These are phyloP conservation scores for Verticillium nonalfalfae DNA, from an alignment of 2,329 filamentous ascomycete genomes.

Conservation along the genomic window DNA sequence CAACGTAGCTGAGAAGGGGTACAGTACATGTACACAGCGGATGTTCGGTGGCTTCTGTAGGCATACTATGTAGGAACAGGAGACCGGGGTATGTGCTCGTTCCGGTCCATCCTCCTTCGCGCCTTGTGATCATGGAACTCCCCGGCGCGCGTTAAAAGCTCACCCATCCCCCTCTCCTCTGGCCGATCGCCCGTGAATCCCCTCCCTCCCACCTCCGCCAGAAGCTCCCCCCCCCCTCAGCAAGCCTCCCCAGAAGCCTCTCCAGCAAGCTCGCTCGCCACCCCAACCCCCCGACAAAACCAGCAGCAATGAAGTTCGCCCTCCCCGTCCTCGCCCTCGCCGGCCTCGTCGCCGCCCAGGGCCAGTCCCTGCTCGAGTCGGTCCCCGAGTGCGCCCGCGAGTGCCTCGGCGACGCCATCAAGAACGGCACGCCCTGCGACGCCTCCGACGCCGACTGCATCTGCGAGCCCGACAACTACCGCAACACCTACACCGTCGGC, in stretches of 20 bases:
- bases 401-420: slow-evolving; percentile 10
- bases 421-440: slow-evolving; percentile 11
- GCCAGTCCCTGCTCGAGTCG: slow-evolving; percentile 12
- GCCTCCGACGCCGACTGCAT: slow-evolving; percentile 14
- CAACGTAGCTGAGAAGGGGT: background rate
- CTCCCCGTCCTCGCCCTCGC: slow-evolving; percentile 5
- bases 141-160: background rate
- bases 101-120: background rate
- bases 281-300: too few relatives aligned
- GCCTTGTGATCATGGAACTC: background rate
- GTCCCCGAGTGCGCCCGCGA: slow-evolving; percentile 14
- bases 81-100: background rate
- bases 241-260: background rate
- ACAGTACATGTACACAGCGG: too few relatives aligned
- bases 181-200: background rate
- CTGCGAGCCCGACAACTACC: slow-evolving; percentile 18
- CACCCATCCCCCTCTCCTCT: background rate
- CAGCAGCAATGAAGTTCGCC: slow-evolving; percentile 9
- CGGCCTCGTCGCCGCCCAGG: slow-evolving; percentile 9
- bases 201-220: background rate
- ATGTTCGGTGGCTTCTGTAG: background rate
- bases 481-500: slow-evolving; percentile 30
- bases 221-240: background rate
- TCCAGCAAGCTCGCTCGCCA: too few relatives aligned
- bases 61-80: too few relatives aligned